A percentile compares a stretch with the other conserved stretches of the same genome.
phyloP scores from a whole-genome alignment of 2,329 filamentous ascomycete genomes.

The Rhinocladiella similis region DNA sequence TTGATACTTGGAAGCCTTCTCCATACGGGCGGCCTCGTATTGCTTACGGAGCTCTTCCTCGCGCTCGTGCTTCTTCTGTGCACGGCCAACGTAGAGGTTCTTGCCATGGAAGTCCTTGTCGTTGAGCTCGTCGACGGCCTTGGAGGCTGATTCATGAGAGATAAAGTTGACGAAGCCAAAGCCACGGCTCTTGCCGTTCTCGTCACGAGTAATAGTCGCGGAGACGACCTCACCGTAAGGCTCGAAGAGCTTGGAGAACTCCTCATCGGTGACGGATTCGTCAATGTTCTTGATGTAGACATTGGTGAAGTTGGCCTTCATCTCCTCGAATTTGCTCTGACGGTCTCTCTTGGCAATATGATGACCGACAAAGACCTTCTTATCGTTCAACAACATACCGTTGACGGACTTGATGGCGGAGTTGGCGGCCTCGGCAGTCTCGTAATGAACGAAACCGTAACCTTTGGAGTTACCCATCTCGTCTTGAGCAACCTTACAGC shows the following conservation, averaged over 20 bases:
- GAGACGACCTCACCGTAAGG: slow-evolving; percentile 93
- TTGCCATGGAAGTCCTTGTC: slow-evolving; percentile 89
- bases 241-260: slow-evolving; percentile 93
- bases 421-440: slow-evolving; percentile 94
- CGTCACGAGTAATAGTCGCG: slow-evolving; percentile 88
- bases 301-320: slow-evolving; percentile 99
- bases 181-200: slow-evolving; percentile 85
- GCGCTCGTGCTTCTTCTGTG: slow-evolving; percentile 99
- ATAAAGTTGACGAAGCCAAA: slow-evolving; percentile 97
- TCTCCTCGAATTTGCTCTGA: slow-evolving; percentile 99
- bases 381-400: slow-evolving; percentile 99
- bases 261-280: slow-evolving; percentile 80
- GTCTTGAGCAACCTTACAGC: slow-evolving; percentile 99
- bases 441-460: slow-evolving; percentile 99
- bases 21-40: slow-evolving; percentile 93
- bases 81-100: slow-evolving; percentile 95
- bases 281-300: slow-evolving; percentile 99
- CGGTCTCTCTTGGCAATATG: slow-evolving; percentile 99
- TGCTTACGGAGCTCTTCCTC: slow-evolving; percentile 99
- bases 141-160: slow-evolving; percentile 80
- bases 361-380: slow-evolving; percentile 99
- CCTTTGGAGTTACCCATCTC: slow-evolving; percentile 97
- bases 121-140: slow-evolving; percentile 89
- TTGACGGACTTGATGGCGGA: slow-evolving; percentile 99
- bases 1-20: slow-evolving; percentile 99